Conservation (phyloP, 2,329 filamentous ascomycete species). For the Cytospora piceae region DNA sequence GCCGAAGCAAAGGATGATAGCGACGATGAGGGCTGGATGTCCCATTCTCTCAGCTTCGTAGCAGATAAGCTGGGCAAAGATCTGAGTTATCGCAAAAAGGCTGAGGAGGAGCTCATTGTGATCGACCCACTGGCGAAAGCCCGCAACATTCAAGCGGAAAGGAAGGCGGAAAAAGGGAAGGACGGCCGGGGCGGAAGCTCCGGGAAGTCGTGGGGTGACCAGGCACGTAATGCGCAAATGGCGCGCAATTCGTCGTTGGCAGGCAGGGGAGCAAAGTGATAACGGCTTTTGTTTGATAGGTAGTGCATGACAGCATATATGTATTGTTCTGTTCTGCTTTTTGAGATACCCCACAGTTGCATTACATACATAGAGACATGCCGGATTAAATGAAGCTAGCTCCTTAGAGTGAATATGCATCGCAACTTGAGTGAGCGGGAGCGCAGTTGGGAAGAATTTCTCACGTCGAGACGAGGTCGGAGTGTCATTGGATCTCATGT, state of each 20-base stretch:
- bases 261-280: constrained; percentile 59
- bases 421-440: not conserved
- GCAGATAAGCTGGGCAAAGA: constrained; percentile 93
- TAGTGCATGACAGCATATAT: not conserved
- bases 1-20: constrained; percentile 57
- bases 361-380: not conserved
- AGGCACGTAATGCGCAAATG: constrained; percentile 60
- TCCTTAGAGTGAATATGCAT: not conserved
- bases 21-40: constrained; percentile 78
- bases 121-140: constrained; percentile 90
- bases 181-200: constrained; percentile 55
- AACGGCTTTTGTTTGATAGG: not conserved
- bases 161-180: constrained; percentile 54
- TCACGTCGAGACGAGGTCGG: not conserved
- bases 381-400: not conserved
- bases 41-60: constrained; percentile 80
- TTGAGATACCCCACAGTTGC: constrained; percentile 18
- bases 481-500: not conserved
- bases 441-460: not conserved
- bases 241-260: constrained; percentile 56
- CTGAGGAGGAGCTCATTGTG: constrained; percentile 87
- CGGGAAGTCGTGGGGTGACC: constrained; percentile 61
- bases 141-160: constrained; percentile 69
- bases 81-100: constrained; percentile 85
- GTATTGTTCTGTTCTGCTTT: not conserved